Evolutionary conservation across 768 basidiomycete species (phyloP).

Genomic region (Multifurca ochricompacta): DNA sequence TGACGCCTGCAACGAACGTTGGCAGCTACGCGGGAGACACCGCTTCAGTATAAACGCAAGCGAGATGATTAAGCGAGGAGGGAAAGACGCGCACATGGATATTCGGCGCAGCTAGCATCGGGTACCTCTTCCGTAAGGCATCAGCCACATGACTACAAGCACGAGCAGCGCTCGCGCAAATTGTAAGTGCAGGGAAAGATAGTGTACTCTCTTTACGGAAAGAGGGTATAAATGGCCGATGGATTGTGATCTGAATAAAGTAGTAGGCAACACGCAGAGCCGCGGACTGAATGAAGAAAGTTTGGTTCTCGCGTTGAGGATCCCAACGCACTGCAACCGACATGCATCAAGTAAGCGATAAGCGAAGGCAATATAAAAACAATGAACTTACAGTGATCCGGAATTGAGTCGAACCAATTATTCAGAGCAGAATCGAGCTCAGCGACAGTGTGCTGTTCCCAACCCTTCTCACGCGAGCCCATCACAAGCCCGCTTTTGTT

Average conservation of each 20-base stretch:
- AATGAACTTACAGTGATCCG: constrained; percentile 28
- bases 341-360: background rate
- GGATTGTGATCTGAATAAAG: constrained; percentile 38
- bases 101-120: constrained; percentile 17
- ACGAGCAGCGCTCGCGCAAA: constrained; percentile 45
- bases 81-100: constrained; percentile 8
- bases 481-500: constrained; percentile 12
- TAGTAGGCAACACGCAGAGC: constrained; percentile 35
- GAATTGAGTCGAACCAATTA: constrained; percentile 34
- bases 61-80: background rate
- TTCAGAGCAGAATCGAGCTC: constrained; percentile 22
- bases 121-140: constrained; percentile 23
- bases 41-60: constrained; percentile 7
- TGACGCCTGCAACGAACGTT: constrained; percentile 42
- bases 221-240: constrained; percentile 43
- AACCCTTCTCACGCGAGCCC: constrained; percentile 16
- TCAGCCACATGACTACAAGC: constrained; percentile 40
- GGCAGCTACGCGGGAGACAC: constrained; percentile 22
- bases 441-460: constrained; percentile 20
- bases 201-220: constrained; percentile 26
- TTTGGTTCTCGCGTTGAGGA: constrained; percentile 30
- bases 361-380: background rate
- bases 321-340: constrained; percentile 39
- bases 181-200: constrained; percentile 42
- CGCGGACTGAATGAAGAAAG: constrained; percentile 34